phyloP scores from a whole-genome alignment of 192 early-diverging fungal species.

The Umbelopsis ramanniana region DNA sequence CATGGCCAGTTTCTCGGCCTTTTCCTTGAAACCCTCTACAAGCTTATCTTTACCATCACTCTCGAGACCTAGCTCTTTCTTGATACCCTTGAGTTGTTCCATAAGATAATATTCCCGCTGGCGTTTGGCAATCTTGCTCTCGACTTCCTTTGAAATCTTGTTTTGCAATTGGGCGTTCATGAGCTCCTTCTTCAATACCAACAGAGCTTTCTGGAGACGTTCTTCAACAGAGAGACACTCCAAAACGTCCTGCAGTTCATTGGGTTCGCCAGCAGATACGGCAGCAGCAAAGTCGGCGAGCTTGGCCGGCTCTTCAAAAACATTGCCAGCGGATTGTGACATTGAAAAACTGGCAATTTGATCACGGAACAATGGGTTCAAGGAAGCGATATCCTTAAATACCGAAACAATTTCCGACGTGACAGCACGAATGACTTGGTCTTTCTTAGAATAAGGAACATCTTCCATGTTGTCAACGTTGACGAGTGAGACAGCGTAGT shows the following conservation, averaged over 20 bases:
- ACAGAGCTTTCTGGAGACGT: constrained; percentile 87
- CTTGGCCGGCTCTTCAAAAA: constrained; percentile 93
- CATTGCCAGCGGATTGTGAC: constrained; percentile 92
- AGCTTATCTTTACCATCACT: constrained; percentile 98
- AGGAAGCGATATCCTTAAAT: constrained; percentile 92
- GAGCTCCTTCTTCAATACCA: constrained; percentile 97
- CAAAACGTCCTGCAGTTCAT: constrained; percentile 90
- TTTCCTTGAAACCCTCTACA: constrained; percentile 91
- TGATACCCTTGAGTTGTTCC: constrained; percentile 99
- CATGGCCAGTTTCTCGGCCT: constrained; percentile 84
- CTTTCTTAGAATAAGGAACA: constrained; percentile 83
- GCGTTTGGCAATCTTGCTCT: constrained; percentile 95
- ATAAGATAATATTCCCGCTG: constrained; percentile 99
- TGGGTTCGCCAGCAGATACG: constrained; percentile 90
- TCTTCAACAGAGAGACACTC: constrained; percentile 90
- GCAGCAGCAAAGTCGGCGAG: constrained; percentile 98
- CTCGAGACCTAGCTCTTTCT: constrained; percentile 98
- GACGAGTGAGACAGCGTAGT: constrained; percentile 83
- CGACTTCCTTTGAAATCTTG: constrained; percentile 97
- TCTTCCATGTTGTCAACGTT: constrained; percentile 90
- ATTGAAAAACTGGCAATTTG: constrained; percentile 98
- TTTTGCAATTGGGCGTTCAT: constrained; percentile 97
- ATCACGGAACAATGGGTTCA: constrained; percentile 97
- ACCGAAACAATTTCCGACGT: constrained; percentile 95
- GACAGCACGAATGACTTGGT: constrained; percentile 85